Percentiles rank a stretch among this genome's conserved stretches.
Conservation (phyloP, 768 basidiomycete species). For the Mycena vitilis region DNA sequence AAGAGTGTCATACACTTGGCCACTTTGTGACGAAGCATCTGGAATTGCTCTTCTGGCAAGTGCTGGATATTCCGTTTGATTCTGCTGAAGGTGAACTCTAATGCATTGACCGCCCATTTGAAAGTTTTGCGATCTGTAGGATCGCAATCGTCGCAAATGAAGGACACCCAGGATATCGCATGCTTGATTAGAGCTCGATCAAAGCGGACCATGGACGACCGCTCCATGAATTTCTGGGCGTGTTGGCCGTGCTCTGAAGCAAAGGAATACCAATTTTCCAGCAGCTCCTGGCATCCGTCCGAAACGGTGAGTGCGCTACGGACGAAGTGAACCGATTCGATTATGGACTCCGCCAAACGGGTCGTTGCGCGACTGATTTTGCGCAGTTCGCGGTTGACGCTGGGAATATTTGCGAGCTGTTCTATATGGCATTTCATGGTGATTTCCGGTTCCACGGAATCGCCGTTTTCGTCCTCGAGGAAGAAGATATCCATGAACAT, state of each 20-base stretch:
- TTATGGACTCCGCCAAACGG: conserved; percentile 91
- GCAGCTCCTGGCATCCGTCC: conserved; percentile 80
- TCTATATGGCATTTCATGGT: conserved; percentile 70
- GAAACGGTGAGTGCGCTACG: conserved; percentile 71
- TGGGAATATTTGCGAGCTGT: conserved; percentile 90
- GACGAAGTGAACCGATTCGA: conserved; percentile 91
- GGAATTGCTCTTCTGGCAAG: conserved; percentile 89
- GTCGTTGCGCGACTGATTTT: conserved; percentile 93
- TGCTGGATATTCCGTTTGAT: conserved; percentile 92
- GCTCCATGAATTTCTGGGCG: conserved; percentile 90
- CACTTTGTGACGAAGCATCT: conserved; percentile 89
- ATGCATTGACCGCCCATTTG: conserved; percentile 96
- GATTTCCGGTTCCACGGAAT: conserved; percentile 56
- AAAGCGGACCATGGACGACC: conserved; percentile 75
- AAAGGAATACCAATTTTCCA: conserved; percentile 95
- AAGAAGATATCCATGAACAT: conserved; percentile 76
- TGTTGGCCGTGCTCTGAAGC: conserved; percentile 97
- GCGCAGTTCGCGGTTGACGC: conserved; percentile 88
- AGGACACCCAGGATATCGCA: conserved; percentile 97
- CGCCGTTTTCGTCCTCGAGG: conserved; percentile 73
- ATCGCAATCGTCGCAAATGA: conserved; percentile 98
- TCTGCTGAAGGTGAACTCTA: conserved; percentile 91
- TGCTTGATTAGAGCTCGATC: conserved; percentile 87
- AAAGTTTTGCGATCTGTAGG: conserved; percentile 96
- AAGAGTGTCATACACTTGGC: conserved; percentile 97